Percentiles rank a stretch among this genome's conserved stretches.
These are phyloP conservation scores for Triticum turgidum DNA, from an alignment of 176 grass and related monocot species.

Conservation along the genomic window DNA sequence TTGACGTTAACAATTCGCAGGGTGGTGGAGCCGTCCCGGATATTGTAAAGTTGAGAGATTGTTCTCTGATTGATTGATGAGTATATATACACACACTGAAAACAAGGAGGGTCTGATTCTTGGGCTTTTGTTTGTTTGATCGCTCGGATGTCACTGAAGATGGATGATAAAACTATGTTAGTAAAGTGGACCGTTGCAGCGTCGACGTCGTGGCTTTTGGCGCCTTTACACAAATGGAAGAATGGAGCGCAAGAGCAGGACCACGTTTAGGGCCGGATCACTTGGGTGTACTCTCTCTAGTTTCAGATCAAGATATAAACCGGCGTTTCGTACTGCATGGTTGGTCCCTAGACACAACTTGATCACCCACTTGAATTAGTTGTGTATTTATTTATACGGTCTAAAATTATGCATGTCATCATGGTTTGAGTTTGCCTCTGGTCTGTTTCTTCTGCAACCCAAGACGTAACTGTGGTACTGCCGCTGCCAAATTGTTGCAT, in stretches of 20 bases:
- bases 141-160: conserved; percentile 2
- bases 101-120: background rate
- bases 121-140: conserved; percentile 20
- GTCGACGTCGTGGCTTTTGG: conserved; percentile 27
- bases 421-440: no score
- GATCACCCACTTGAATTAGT: background rate
- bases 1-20: background rate
- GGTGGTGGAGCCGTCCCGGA: background rate
- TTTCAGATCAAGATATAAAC: background rate
- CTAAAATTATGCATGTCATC: no score
- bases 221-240: conserved; percentile 8
- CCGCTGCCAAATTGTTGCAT: no score
- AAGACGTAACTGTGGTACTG: no score
- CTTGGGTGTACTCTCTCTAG: background rate
- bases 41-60: conserved; percentile 16
- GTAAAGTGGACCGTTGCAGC: conserved; percentile 25
- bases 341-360: background rate
- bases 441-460: no score
- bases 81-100: background rate
- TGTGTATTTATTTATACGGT: background rate
- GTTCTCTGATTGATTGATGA: conserved; percentile 11
- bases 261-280: background rate
- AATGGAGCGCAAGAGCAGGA: conserved; percentile 3
- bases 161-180: background rate
- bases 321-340: background rate